phyloP scores from a whole-genome alignment of 2,329 filamentous ascomycete species.

The Proliferodiscus dingleyae region DNA sequence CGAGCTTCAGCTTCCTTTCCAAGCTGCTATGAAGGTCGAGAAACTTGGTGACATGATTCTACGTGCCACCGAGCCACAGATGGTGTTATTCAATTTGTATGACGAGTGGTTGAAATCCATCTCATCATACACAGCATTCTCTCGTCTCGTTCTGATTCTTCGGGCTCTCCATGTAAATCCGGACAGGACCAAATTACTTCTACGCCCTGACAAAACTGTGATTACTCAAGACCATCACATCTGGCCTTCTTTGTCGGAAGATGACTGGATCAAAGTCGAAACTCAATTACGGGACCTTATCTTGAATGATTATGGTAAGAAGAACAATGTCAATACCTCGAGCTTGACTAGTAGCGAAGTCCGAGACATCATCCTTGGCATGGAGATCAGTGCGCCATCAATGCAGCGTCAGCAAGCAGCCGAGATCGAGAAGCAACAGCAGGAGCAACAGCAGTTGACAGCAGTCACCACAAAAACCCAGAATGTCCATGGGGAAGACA shows the following conservation, averaged over 20 bases:
- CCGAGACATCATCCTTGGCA: constrained; percentile 95
- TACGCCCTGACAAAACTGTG: constrained; percentile 94
- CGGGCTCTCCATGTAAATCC: constrained; percentile 95
- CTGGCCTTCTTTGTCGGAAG: constrained; percentile 89
- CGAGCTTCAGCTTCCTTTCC: constrained; percentile 94
- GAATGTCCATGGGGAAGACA: constrained; percentile 94
- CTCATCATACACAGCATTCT: constrained; percentile 98
- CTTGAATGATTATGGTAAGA: constrained; percentile 97
- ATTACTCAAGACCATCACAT: constrained; percentile 99
- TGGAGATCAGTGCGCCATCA: constrained; percentile 98
- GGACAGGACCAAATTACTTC: constrained; percentile 94
- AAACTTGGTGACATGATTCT: constrained; percentile 99
- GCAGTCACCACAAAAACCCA: constrained; percentile 98
- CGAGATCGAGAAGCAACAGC: constrained; percentile 97
- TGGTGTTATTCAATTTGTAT: constrained; percentile 98
- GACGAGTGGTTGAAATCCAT: constrained; percentile 99
- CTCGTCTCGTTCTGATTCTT: constrained; percentile 85
- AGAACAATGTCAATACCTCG: constrained; percentile 99
- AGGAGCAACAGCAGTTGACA: constrained; percentile 93
- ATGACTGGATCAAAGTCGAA: constrained; percentile 99
- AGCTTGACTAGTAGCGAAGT: constrained; percentile 96
- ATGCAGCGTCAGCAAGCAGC: constrained; percentile 98
- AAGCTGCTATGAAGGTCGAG: constrained; percentile 99
- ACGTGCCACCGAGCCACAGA: constrained; percentile 96
- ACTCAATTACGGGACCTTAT: constrained; percentile 92